phyloP scores from a whole-genome alignment of 2,329 filamentous ascomycete species.

The Botrytis hyacinthi region DNA sequence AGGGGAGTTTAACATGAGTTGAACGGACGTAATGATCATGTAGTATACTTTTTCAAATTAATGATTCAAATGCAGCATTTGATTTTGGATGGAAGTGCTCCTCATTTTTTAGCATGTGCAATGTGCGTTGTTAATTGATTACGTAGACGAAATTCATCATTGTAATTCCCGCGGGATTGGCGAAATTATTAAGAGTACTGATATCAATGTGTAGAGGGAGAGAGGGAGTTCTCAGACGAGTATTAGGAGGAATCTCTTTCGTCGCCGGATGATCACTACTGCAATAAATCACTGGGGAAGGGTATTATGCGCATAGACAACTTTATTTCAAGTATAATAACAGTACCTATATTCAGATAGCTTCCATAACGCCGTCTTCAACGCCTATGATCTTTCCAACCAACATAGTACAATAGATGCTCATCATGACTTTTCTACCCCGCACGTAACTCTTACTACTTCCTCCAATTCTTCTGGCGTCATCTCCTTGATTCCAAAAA shows the following conservation, averaged over 20 bases:
- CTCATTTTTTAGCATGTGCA: not conserved
- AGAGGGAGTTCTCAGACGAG: not conserved
- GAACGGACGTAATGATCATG: conserved; percentile 4
- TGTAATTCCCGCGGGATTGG: not conserved
- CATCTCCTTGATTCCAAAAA: conserved; percentile 70
- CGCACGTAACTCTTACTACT: conserved; percentile 6
- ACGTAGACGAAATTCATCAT: not conserved
- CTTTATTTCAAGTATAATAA: not conserved
- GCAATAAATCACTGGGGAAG: not conserved
- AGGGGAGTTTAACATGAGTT: conserved; percentile 24
- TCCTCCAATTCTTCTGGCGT: conserved; percentile 42
- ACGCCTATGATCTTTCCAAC: not conserved
- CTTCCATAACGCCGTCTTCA: not conserved
- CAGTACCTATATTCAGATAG: not conserved
- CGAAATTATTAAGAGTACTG: no score
- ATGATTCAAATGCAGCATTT: not conserved
- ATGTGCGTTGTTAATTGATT: not conserved
- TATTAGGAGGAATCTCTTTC: not conserved
- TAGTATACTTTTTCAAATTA: conserved; percentile 13
- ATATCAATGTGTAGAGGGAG: no score
- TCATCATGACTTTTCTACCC: not conserved
- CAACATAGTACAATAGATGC: not conserved
- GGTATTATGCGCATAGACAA: not conserved
- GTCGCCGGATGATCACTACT: not conserved
- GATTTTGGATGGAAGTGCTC: not conserved